Percentiles rank a stretch among this genome's conserved stretches.
Conservation (phyloP, 2,329 filamentous ascomycete species). For the Fusarium avenaceum region DNA sequence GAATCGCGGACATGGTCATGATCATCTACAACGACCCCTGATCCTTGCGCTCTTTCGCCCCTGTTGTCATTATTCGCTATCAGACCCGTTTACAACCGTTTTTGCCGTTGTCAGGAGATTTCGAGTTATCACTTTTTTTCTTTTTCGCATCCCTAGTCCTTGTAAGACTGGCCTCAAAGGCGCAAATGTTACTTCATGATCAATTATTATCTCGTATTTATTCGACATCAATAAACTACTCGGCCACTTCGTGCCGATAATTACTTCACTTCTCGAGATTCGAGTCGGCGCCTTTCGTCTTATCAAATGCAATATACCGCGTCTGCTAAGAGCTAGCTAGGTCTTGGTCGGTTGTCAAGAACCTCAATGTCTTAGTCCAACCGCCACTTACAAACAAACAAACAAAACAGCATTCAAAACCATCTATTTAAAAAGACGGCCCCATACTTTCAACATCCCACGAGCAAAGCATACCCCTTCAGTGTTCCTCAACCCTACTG, state of each 20-base stretch:
- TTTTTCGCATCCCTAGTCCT: conserved; percentile 1
- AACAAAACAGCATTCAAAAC: background rate
- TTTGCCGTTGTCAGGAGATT: conserved; percentile 39
- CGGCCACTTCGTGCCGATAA: background rate
- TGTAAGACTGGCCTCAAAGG: background rate
- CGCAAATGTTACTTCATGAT: too few relatives aligned
- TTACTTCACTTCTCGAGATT: too few relatives aligned
- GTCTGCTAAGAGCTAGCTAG: background rate
- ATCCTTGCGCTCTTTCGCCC: conserved; percentile 25
- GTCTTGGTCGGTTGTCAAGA: background rate
- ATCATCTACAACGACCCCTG: conserved; percentile 21
- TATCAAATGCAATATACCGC: too few relatives aligned
- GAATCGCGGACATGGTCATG: background rate
- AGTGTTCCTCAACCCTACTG: conserved; percentile 23
- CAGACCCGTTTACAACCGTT: conserved; percentile 30
- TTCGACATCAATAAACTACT: background rate
- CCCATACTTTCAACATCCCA: background rate
- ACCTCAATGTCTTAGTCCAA: background rate
- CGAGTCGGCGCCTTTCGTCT: background rate
- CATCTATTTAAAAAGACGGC: background rate
- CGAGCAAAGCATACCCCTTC: background rate
- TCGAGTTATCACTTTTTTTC: conserved; percentile 6
- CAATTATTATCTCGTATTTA: background rate
- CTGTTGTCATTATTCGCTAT: conserved; percentile 13
- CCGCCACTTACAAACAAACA: background rate